Evolutionary conservation across 129 eudicot genomes (phyloP).

Genomic region (Escallonia rubra): DNA sequence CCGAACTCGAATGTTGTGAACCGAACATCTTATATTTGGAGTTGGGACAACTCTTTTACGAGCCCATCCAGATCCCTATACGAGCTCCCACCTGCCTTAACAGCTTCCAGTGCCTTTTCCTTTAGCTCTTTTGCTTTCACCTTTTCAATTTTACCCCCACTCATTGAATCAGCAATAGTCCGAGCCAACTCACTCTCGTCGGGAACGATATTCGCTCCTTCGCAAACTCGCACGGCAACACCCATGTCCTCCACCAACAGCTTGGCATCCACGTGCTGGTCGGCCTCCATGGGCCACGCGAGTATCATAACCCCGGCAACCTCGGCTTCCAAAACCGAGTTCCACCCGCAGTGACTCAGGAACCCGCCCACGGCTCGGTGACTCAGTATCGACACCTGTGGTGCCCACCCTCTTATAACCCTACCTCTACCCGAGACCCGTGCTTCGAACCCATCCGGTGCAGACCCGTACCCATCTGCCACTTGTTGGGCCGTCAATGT

Average conservation of each 20-base stretch:
- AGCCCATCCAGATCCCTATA: slow-evolving; percentile 41
- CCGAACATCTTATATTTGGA: slow-evolving; percentile 8
- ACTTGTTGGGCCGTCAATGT: slow-evolving; percentile 26
- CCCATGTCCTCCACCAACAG: slow-evolving; percentile 59
- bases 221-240: slow-evolving; percentile 43
- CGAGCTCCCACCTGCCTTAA: slow-evolving; percentile 56
- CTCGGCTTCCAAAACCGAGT: slow-evolving; percentile 62
- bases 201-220: slow-evolving; percentile 54
- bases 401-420: slow-evolving; percentile 65
- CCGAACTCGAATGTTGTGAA: no score
- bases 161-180: slow-evolving; percentile 38
- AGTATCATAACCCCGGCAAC: slow-evolving; percentile 58
- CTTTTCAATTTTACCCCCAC: slow-evolving; percentile 24
- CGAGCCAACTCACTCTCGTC: slow-evolving; percentile 47
- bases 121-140: slow-evolving; percentile 50
- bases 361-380: slow-evolving; percentile 78
- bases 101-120: slow-evolving; percentile 51
- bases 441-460: slow-evolving; percentile 38
- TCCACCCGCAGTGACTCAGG: slow-evolving; percentile 87
- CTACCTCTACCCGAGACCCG: slow-evolving; percentile 42
- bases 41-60: slow-evolving; percentile 36
- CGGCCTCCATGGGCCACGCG: slow-evolving; percentile 93
- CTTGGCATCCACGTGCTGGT: slow-evolving; percentile 64
- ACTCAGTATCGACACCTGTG: slow-evolving; percentile 56
- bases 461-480: slow-evolving; percentile 18